Evolutionary conservation across 345 rosid species (phyloP).

Genomic region (Brassica carinata): DNA sequence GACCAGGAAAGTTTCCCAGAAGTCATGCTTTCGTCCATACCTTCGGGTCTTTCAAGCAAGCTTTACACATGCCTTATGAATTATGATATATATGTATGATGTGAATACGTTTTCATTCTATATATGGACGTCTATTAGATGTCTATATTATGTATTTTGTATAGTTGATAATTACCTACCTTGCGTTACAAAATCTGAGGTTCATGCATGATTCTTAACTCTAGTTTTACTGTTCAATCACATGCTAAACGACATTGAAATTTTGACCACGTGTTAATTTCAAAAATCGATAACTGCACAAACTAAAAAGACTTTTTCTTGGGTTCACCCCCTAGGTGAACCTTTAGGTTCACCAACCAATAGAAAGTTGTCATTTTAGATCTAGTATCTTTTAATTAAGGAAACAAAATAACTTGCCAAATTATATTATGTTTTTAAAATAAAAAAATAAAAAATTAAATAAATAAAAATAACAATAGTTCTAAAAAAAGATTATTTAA

Average conservation of each 20-base stretch:
- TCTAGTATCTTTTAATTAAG: no score
- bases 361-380: no score
- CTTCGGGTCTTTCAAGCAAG: slow-evolving; percentile 35
- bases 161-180: background rate
- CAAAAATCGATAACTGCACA: background rate
- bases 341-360: no score
- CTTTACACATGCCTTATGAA: slow-evolving; percentile 21
- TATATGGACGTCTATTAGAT: background rate
- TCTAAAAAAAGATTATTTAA: no score
- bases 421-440: no score
- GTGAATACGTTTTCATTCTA: background rate
- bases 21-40: slow-evolving; percentile 39
- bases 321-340: no score
- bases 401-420: no score
- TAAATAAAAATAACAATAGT: no score
- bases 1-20: slow-evolving; percentile 6
- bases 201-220: slow-evolving; percentile 9
- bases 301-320: background rate
- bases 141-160: background rate
- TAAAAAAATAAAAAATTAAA: no score
- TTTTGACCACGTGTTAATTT: slow-evolving; percentile 27
- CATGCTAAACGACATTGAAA: background rate
- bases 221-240: slow-evolving; percentile 21
- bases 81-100: background rate
- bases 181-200: slow-evolving; percentile 1